Evolutionary conservation across 306 rosid species (phyloP), one percentile per base, ranked within the genome.

Genomic region (Lathyrus oleraceus): DNA sequence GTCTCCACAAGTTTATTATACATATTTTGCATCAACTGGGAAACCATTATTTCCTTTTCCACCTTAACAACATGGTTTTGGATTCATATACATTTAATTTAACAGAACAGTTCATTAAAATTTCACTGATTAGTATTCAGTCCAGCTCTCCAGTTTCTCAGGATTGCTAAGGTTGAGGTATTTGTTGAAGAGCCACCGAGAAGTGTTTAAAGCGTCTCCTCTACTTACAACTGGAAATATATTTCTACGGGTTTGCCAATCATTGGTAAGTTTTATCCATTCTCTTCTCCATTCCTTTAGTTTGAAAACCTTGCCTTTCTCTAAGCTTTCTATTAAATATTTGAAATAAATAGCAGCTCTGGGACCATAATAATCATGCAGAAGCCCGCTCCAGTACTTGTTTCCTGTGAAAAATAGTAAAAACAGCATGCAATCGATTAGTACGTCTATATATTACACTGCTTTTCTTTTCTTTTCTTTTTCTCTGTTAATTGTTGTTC

Each of bases 311-410:
- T 79, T 77, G 9, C 78, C 82, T 21, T 45, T 78, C 58, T 81
- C 81, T 56, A 83, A 81, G 68, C 92, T 92, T 81, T 92, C 85
- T 52, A 42, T 70, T 30, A 89, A 81, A 75, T 81, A 84, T 40
- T 92, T 92, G 10, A 92, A 87, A 77, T 89, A 92, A 81, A 86
- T 85, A 10, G 94, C 96, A 63, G 96, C 95, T 68, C 97, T 82
- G 5, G 97, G 96, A 51, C 89, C 86, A 82, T 92, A 89, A 72
- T 92, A 89, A 65, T 89, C 96, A 32, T 67, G 80, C 49, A 92
- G 65, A 73, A 92, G 89, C 63, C 97, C 97, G 23, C 87, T 87
- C 97, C 97, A 92, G 65, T 92, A 89, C 81, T 92, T 92, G 83
- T 92, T 92, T 71, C 95, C 96, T 89, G 35, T 15, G 2, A 16